Evolutionary conservation across 208 protist species (phyloP), one percentile per base, ranked within the genome.

Genomic region (Blastocrithidia nonstop): DNA sequence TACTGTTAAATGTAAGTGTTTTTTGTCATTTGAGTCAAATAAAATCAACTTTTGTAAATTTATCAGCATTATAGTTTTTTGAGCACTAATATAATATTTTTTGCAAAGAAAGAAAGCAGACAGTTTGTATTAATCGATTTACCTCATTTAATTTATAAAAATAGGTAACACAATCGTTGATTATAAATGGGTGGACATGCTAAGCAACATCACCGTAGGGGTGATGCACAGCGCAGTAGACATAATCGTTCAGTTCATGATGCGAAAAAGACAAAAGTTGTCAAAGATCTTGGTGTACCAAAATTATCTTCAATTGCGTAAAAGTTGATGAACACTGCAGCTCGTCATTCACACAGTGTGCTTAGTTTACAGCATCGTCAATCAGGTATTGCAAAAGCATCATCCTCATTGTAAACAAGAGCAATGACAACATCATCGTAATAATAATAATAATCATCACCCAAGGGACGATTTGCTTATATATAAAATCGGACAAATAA

Each of bases 161-260:
- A n/a, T n/a, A n/a, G n/a, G n/a, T n/a, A n/a, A n/a, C n/a, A n/a
- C n/a, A n/a, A n/a, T n/a, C n/a, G n/a, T n/a, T n/a, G n/a, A n/a
- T n/a, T 1, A 6, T 27, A 31, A 2, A 92, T 92, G 82, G 82
- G 82, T 13, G 71, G 82, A 13, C 82, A 92, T 56, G 85, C 82
- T 0, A 92, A 92, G 58, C 87, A 92, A 48, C 66, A n/a, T n/a
- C n/a, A 67, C 35, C 77, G 82, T 15, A 74, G 65, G 28, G 82
- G 82, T 33, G 77, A 72, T 35, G 79, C 76, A 29, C 71, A 74
- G 20, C 60, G 64, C 36, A 55, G 61, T 29, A 50, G 63, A 5
- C 55, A 53, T 21, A 35, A 46, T 25, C 27, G 45, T 32, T 42
- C 49, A 40, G 39, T 72, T 57, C 58, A 55, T 37, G 27, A 52